These are phyloP conservation scores for Dispira simplex DNA, from an alignment of 192 early-diverging fungal species.

Conservation along the genomic window DNA sequence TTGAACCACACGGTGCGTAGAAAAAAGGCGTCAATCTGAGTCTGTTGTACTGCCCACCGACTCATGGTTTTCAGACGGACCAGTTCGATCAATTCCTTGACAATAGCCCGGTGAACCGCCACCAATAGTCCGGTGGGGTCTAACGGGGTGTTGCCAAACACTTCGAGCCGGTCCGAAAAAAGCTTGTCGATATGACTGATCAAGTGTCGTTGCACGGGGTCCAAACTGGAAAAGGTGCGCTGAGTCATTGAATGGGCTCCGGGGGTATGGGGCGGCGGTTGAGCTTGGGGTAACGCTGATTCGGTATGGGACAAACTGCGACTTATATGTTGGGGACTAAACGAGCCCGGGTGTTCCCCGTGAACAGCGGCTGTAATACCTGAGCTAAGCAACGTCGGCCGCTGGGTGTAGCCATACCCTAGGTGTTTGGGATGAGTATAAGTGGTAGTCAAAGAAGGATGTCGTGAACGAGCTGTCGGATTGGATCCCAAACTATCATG, in stretches of 20 bases:
- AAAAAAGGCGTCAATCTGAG: slow-evolving; percentile 1
- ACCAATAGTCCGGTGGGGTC: neutral
- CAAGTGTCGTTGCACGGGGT: slow-evolving; percentile 21
- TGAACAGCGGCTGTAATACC: neutral
- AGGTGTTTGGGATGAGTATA: slow-evolving; percentile 3
- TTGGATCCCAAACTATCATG: slow-evolving; percentile 5
- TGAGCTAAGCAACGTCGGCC: neutral
- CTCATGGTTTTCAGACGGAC: neutral
- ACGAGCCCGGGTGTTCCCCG: neutral
- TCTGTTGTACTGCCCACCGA: neutral
- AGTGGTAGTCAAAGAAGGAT: slow-evolving; percentile 1
- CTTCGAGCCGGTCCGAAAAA: slow-evolving; percentile 30
- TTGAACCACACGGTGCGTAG: neutral
- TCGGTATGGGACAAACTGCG: neutral
- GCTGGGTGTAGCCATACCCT: neutral
- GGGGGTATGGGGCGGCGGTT: neutral
- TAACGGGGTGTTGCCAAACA: slow-evolving; percentile 13
- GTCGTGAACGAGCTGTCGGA: neutral
- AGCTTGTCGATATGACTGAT: slow-evolving; percentile 28
- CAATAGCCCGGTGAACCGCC: slow-evolving; percentile 2
- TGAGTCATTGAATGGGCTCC: neutral
- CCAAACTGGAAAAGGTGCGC: slow-evolving; percentile 5
- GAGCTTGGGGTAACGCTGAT: neutral
- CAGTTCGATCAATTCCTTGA: slow-evolving; percentile 5
- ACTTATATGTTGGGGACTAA: neutral